phyloP scores from a whole-genome alignment of 441 rosid species.

The Bocquillonia castaneifolia region DNA sequence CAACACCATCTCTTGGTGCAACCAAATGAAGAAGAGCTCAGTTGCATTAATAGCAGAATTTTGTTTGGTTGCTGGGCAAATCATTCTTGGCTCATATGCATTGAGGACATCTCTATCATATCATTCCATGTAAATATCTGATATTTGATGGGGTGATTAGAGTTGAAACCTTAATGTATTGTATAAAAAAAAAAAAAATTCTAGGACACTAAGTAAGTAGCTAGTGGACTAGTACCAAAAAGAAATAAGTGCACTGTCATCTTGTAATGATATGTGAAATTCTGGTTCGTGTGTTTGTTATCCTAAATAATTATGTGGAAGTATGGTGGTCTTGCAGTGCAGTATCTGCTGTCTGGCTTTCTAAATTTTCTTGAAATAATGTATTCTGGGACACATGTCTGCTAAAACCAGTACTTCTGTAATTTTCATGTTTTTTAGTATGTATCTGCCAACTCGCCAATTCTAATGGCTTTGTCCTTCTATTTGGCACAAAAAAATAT shows the following conservation, averaged over 20 bases:
- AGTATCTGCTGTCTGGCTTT: conserved; percentile 14
- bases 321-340: conserved; percentile 13
- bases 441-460: no score
- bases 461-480: no score
- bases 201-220: not conserved
- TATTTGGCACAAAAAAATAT: no score
- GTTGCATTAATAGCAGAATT: conserved; percentile 16
- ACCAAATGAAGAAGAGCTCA: no score
- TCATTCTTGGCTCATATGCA: conserved; percentile 84
- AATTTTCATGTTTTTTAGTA: no score
- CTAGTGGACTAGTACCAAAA: no score
- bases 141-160: conserved; percentile 20
- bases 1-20: conserved; percentile 26
- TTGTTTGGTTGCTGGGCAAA: conserved; percentile 71
- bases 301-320: not conserved
- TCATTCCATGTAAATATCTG: conserved; percentile 11
- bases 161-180: conserved; percentile 30
- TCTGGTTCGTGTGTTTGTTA: conserved; percentile 4
- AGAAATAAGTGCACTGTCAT: conserved; percentile 20
- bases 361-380: not conserved
- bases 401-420: no score
- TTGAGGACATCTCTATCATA: conserved; percentile 29
- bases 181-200: not conserved
- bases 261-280: conserved; percentile 12
- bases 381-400: not conserved